phyloP scores from a whole-genome alignment of 2,329 filamentous ascomycete genomes.

The Colletotrichum karsti region DNA sequence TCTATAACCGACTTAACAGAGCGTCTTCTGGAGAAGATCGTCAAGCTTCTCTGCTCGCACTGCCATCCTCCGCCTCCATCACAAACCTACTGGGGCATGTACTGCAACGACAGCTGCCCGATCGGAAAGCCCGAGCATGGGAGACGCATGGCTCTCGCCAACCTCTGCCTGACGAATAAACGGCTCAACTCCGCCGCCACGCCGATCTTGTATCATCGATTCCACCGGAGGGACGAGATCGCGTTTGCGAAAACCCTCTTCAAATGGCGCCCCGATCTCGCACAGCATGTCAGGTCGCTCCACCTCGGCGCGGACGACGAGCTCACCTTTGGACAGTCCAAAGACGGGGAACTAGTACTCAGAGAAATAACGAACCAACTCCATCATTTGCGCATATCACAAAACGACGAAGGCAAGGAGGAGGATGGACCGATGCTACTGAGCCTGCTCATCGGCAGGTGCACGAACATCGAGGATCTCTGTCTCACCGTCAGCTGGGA shows the following conservation, averaged over 20 bases:
- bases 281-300: neutral
- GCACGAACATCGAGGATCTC: neutral
- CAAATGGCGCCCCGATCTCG: neutral
- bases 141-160: neutral
- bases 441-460: neutral
- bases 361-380: neutral
- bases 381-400: neutral
- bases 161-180: neutral
- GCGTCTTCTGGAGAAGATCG: neutral
- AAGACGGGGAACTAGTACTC: neutral
- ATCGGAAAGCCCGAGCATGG: neutral
- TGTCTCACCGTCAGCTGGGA: neutral
- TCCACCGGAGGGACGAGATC: neutral
- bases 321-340: neutral
- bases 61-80: neutral
- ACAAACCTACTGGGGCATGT: neutral
- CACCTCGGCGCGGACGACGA: neutral
- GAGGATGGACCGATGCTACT: neutral
- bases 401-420: neutral
- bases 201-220: neutral
- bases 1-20: neutral
- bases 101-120: neutral
- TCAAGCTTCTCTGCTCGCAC: neutral
- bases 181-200: neutral
- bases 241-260: neutral